phyloP scores from a whole-genome alignment of 2,329 filamentous ascomycete species.

The Penicillium olsonii region DNA sequence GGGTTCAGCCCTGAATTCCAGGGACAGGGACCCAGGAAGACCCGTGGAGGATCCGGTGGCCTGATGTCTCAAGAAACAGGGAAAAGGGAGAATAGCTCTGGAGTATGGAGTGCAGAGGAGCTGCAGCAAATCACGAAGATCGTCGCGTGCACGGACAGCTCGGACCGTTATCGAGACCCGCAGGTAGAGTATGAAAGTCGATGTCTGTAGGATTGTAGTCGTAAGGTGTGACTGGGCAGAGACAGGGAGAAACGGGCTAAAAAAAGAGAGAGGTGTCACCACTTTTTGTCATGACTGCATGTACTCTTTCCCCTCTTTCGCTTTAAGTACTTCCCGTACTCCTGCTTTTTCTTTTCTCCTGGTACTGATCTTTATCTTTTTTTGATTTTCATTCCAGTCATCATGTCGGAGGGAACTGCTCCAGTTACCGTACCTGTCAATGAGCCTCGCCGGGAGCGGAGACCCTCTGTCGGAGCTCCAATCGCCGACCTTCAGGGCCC shows the following conservation, averaged over 20 bases:
- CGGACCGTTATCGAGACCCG: neutral
- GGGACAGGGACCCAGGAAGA: neutral
- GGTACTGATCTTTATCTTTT: conserved; percentile 23
- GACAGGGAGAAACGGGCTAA: neutral
- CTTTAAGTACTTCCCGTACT: conserved; percentile 6
- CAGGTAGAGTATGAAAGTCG: too few species aligned
- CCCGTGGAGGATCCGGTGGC: neutral
- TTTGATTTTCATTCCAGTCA: neutral
- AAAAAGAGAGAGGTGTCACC: conserved; percentile 10
- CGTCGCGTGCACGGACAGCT: neutral
- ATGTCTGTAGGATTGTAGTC: too few species aligned
- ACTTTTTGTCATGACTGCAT: conserved; percentile 8
- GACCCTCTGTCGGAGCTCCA: conserved; percentile 77
- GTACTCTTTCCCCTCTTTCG: conserved; percentile 9
- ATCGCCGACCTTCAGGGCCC: conserved; percentile 84
- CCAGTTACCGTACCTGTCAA: conserved; percentile 22
- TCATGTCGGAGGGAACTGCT: conserved; percentile 1
- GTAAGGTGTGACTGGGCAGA: neutral
- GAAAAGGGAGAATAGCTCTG: neutral
- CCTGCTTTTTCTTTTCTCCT: conserved; percentile 1
- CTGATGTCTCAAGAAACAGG: neutral
- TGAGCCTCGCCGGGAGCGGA: conserved; percentile 64
- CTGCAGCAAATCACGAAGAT: neutral
- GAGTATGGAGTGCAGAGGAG: neutral
- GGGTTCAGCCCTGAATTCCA: too few species aligned